Evolutionary conservation across 139 green algal genomes (phyloP), one percentile per base, ranked within the genome.

Genomic region (Coccomyxa sp.): DNA sequence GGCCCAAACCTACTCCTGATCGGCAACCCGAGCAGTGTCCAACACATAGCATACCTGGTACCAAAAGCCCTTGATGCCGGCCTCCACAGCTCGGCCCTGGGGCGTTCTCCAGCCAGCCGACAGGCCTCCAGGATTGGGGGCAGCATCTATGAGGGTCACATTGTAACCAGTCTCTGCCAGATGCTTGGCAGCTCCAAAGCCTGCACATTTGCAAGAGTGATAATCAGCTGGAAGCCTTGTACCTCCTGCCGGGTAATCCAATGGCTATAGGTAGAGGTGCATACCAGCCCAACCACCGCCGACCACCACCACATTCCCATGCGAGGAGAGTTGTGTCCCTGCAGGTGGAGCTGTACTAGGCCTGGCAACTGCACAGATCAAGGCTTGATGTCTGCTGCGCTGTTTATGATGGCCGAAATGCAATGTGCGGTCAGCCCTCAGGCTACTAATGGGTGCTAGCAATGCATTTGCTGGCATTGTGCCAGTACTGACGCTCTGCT

Each of bases 31-130:
- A n/a, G n/a, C n/a, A n/a, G n/a, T n/a, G n/a, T n/a, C n/a, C n/a
- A n/a, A n/a, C n/a, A 39, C 73, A 24, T 79, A 31, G 18, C 70
- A 76, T 16, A 89, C 84, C 70, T 89, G 81, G 69, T 86, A 89
- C 91, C 91, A 96, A 55, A 95, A 95, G 39, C 90, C 92, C 72
- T 98, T 97, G 82, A 94, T 91, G 12, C 94, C 94, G n/a, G 91
- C 91, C 79, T 98, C 94, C n/a, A 97, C 90, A 27, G 87, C 74
- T 24, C 89, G 79, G 0, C 93, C 91, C 55, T 89, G 77, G 0
- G 72, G 37, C 8, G 88, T 95, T 4, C 87, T 82, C 83, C 87
- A 95, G 22, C 91, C 90, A 16, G 87, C 83, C 8, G 86, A 90
- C 8, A 94, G 54, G 22, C 91, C 91, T 0, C 88, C 88, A 80